A percentile compares a stretch with the other conserved stretches of the same genome.
These are phyloP conservation scores for Aspergillus nomiae DNA, from an alignment of 2,329 filamentous ascomycete species.

Conservation along the genomic window DNA sequence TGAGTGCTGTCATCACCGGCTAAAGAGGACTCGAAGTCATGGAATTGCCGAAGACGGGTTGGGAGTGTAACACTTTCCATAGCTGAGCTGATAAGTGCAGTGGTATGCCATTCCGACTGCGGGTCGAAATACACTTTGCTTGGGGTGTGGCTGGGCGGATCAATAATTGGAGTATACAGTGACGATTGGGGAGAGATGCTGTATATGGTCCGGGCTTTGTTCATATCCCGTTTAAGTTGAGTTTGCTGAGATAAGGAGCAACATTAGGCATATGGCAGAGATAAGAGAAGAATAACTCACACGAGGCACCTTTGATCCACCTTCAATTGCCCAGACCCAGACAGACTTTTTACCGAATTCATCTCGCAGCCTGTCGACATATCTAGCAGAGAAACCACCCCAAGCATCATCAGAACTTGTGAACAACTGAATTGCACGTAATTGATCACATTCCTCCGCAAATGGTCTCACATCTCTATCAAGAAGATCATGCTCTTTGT, in stretches of 20 bases:
- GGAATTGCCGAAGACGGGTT: slow-evolving; percentile 55
- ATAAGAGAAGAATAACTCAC: slow-evolving; percentile 43
- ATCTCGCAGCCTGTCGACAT: slow-evolving; percentile 77
- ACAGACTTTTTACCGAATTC: slow-evolving; percentile 87
- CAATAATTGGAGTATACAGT: slow-evolving; percentile 73
- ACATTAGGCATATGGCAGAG: background rate
- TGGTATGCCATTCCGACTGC: slow-evolving; percentile 74
- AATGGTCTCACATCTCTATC: slow-evolving; percentile 90
- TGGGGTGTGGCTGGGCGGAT: slow-evolving; percentile 61
- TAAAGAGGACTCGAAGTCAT: slow-evolving; percentile 50
- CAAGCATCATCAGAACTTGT: slow-evolving; percentile 74
- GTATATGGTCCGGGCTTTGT: slow-evolving; percentile 71
- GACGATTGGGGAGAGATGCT: slow-evolving; percentile 71
- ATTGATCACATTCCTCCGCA: slow-evolving; percentile 86
- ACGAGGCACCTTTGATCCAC: slow-evolving; percentile 56
- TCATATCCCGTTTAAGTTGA: slow-evolving; percentile 66
- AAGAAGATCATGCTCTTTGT: slow-evolving; percentile 80
- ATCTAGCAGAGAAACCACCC: slow-evolving; percentile 74
- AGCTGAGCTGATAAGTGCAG: slow-evolving; percentile 73
- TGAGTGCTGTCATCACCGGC: slow-evolving; percentile 68
- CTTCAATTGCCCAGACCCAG: slow-evolving; percentile 84
- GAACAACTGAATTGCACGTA: slow-evolving; percentile 84
- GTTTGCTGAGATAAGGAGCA: slow-evolving; percentile 47
- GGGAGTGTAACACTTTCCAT: slow-evolving; percentile 79
- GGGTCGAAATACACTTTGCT: slow-evolving; percentile 61